phyloP scores from a whole-genome alignment of 2,329 filamentous ascomycete species.

The Trichoderma koningii region DNA sequence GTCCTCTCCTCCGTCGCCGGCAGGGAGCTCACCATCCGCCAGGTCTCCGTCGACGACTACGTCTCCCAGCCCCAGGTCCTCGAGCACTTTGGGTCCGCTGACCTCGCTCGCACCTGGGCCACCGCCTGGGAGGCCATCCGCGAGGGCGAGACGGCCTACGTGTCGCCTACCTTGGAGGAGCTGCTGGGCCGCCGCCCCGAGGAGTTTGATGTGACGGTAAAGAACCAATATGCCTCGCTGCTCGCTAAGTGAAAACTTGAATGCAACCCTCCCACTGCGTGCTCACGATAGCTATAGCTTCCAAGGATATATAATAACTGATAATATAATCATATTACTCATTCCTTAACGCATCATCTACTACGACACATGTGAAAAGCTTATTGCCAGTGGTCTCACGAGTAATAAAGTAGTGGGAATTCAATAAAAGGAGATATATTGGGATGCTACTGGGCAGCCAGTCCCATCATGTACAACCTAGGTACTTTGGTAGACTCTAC shows the following conservation, averaged over 20 bases:
- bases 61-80: constrained; percentile 1
- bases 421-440: too few species aligned
- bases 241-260: not conserved
- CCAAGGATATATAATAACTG: too few species aligned
- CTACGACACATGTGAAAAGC: too few species aligned
- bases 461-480: not conserved
- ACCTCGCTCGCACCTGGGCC: constrained; percentile 13
- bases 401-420: too few species aligned
- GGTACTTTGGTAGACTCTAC: not conserved
- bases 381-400: too few species aligned
- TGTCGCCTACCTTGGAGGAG: constrained; percentile 11
- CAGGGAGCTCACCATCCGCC: not conserved
- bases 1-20: not conserved
- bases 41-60: constrained; percentile 13
- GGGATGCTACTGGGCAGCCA: too few species aligned
- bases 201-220: constrained; percentile 10
- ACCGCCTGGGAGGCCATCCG: constrained; percentile 21
- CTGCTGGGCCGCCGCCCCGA: constrained; percentile 11
- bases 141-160: constrained; percentile 6
- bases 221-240: not conserved
- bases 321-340: too few species aligned
- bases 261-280: too few species aligned
- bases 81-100: not conserved
- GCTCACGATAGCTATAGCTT: too few species aligned
- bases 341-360: too few species aligned